Base-by-base conservation (phyloP, 495 filamentous ascomycete genomes). In the Neurospora sp. region DNA sequence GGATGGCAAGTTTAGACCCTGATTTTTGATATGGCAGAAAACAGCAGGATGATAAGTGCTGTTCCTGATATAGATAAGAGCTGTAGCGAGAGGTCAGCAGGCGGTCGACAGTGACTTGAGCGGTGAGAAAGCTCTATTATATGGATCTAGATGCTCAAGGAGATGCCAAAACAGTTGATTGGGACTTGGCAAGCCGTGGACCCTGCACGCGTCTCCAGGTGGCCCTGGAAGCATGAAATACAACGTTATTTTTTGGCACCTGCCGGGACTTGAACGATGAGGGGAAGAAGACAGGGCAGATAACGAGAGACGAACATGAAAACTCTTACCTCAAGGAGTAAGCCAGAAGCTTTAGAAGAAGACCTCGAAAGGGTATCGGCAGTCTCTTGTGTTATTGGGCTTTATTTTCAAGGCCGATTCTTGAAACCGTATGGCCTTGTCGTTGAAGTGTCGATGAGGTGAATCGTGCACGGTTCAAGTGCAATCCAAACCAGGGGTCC, bases 401-500 rank as follows among this genome's bases (percentile, higher is more conserved):
- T 68, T 40, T 47, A 18, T 35, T 18, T 65, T 27, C 18, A 65
- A 65, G 27, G 53, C 12, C 27, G 53, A 16, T 14, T 37, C 7
- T 35, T 65, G 53, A 65, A 35, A 18, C 53, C 53, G 14, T 20
- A 18, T 35, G 53, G 53, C 53, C 47, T 71, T 65, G 70, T n/a
- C 37, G 59, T 22, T 72, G 37, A 68, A 40, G 69, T 35, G 16
- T 73, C 69, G 69, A 31, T 18, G 69, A 73, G 75, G 70, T 71
- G 73, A 72, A 69, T 70, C 73, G 75, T 77, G 75, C 75, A 77
- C 75, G 75, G 75, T 77, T 77, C 75, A 77, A 69, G 71, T 73
- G 53, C 27, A 35, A 61, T 35, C 12, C 27, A 61, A 65, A 68
- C 70, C 69, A 44, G 41, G 61, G 59, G 70, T 71, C 53, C 71